Percentiles rank a stretch among this genome's conserved stretches.
These are phyloP conservation scores for Myriosclerotinia scirpicola DNA, from an alignment of 2,329 filamentous ascomycete species.

Conservation along the genomic window DNA sequence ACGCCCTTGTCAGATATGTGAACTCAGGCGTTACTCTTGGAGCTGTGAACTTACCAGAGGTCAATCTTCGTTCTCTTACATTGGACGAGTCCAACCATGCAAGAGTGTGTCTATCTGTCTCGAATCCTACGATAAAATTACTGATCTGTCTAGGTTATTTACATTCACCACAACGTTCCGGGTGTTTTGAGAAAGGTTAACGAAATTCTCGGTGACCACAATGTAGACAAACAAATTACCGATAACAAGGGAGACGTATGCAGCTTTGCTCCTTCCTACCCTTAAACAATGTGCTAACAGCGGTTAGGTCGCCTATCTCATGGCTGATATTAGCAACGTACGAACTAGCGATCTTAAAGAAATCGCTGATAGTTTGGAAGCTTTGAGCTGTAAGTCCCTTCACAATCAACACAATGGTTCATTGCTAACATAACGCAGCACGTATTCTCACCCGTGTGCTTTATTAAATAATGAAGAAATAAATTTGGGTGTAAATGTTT, in stretches of 20 bases:
- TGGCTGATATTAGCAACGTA: conserved; percentile 95
- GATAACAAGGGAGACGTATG: conserved; percentile 86
- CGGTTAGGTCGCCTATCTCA: conserved; percentile 78
- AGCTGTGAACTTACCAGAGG: conserved; percentile 96
- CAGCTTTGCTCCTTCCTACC: conserved; percentile 1
- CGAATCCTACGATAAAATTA: conserved; percentile 3
- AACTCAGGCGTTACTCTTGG: conserved; percentile 91
- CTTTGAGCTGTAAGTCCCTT: conserved; percentile 66
- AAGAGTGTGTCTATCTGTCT: conserved; percentile 54
- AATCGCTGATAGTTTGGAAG: conserved; percentile 79
- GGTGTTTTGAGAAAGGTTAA: conserved; percentile 95
- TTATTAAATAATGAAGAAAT: conserved; percentile 36
- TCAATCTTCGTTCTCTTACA: conserved; percentile 84
- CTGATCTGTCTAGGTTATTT: conserved; percentile 65
- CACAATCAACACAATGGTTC: neutral
- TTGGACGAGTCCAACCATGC: conserved; percentile 87
- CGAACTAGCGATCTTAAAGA: conserved; percentile 78
- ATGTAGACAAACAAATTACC: conserved; percentile 98
- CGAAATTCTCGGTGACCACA: conserved; percentile 90
- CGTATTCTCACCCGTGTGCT: conserved; percentile 44
- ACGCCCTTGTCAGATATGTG: conserved; percentile 88
- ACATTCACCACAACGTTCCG: conserved; percentile 94
- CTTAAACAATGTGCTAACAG: conserved; percentile 29
- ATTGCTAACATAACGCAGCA: conserved; percentile 34
- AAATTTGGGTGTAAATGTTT: conserved; percentile 17